Conservation (phyloP, 257 asterid genomes). For the Fraxinus excelsior region DNA sequence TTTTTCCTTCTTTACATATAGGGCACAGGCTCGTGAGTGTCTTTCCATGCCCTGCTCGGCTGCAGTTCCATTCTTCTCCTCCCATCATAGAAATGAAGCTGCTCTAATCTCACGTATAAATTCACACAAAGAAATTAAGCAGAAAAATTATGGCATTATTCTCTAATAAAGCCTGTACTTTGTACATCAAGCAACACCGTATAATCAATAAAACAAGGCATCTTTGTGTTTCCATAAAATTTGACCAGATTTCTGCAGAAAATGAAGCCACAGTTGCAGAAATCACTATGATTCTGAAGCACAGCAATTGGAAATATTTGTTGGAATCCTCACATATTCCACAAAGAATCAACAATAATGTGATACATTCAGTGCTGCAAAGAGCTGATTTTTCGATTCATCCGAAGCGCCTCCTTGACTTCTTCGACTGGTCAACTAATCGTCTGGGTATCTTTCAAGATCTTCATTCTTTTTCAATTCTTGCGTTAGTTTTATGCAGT, state of each 20-base stretch:
- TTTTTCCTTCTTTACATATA: too few species aligned
- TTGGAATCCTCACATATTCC: constrained; percentile 63
- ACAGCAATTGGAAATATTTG: constrained; percentile 61
- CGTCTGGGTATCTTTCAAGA: constrained; percentile 57
- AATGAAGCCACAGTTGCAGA: constrained; percentile 59
- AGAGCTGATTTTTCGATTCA: constrained; percentile 48
- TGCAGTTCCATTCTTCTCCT: background rate
- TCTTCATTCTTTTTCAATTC: constrained; percentile 55
- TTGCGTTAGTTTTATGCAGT: constrained; percentile 55
- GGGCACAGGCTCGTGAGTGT: too few species aligned
- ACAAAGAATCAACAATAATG: constrained; percentile 49
- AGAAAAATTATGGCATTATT: constrained; percentile 28
- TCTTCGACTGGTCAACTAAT: constrained; percentile 68
- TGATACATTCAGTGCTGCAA: constrained; percentile 63
- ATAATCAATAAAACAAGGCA: constrained; percentile 38
- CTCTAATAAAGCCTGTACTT: constrained; percentile 22
- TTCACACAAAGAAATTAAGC: background rate
- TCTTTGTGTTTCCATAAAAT: constrained; percentile 27
- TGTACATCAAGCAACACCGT: constrained; percentile 18
- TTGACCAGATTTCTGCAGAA: constrained; percentile 35
- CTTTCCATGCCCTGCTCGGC: background rate
- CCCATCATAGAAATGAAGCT: background rate
- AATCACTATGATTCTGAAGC: constrained; percentile 53
- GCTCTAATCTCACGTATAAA: background rate
- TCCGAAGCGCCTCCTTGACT: constrained; percentile 70